Percentiles rank a stretch among this genome's conserved stretches.
Conservation (phyloP, 805 yeast species). For the Suhomyces kilbournensis region DNA sequence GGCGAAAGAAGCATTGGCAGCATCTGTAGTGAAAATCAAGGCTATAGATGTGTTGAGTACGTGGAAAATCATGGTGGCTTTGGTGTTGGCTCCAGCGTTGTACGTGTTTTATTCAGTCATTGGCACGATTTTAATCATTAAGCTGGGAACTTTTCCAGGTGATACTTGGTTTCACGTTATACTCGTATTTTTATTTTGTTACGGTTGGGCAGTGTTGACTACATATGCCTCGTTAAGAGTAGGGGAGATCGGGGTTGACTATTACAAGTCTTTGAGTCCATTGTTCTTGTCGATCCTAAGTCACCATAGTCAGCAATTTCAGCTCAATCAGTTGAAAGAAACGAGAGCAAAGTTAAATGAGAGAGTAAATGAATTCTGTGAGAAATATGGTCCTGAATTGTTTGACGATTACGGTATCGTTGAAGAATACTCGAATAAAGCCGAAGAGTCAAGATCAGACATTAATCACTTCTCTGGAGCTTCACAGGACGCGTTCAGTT, state of each 20-base stretch:
- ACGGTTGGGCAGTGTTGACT: constrained; percentile 35
- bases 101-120: constrained; percentile 38
- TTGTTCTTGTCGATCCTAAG: constrained; percentile 32
- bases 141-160: constrained; percentile 11
- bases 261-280: constrained; percentile 39
- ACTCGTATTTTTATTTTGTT: constrained; percentile 28
- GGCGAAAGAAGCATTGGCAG: constrained; percentile 38
- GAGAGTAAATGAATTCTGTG: constrained; percentile 33
- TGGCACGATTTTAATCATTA: constrained; percentile 25
- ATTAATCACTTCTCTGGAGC: neutral
- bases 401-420: constrained; percentile 37
- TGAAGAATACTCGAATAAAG: constrained; percentile 20
- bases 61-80: constrained; percentile 43
- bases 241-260: constrained; percentile 43
- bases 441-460: constrained; percentile 3
- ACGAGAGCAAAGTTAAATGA: constrained; percentile 24
- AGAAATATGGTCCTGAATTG: constrained; percentile 35
- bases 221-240: constrained; percentile 41
- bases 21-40: constrained; percentile 37
- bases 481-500: constrained; percentile 8
- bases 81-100: constrained; percentile 38
- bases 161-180: constrained; percentile 9
- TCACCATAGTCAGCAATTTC: constrained; percentile 26
- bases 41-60: constrained; percentile 43
- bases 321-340: constrained; percentile 29